Conservation (phyloP, 495 filamentous ascomycete genomes). For the Penicillium maclennaniae region DNA sequence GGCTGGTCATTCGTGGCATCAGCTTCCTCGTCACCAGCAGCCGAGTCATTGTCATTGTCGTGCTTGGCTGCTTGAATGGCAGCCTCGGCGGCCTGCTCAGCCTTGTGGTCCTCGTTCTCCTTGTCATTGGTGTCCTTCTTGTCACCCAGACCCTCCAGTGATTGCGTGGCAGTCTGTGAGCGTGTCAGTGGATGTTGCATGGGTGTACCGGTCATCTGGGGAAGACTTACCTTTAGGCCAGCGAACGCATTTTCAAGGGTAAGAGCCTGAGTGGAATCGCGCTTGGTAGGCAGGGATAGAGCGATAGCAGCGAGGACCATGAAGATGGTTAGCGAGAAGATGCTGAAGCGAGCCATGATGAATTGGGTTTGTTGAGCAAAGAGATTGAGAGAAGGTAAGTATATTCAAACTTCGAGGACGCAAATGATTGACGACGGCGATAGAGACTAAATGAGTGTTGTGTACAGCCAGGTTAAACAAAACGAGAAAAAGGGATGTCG, state of each 20-base stretch:
- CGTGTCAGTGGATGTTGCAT: background rate
- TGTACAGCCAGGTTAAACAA: background rate
- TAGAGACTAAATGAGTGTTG: slow-evolving; percentile 6
- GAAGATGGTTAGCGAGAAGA: slow-evolving; percentile 32
- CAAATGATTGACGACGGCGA: slow-evolving; percentile 14
- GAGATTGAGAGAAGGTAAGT: slow-evolving; percentile 6
- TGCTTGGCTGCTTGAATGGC: slow-evolving; percentile 3
- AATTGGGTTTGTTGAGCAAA: slow-evolving; percentile 8
- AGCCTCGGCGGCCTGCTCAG: background rate
- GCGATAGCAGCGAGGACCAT: slow-evolving; percentile 30
- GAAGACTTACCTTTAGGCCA: slow-evolving; percentile 18
- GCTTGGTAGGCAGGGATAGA: slow-evolving; percentile 32
- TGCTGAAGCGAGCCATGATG: slow-evolving; percentile 38
- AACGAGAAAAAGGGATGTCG: background rate
- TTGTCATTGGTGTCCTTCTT: slow-evolving; percentile 14
- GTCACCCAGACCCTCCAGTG: slow-evolving; percentile 13
- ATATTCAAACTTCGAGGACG: slow-evolving; percentile 8
- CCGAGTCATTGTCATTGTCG: slow-evolving; percentile 2
- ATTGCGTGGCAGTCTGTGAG: slow-evolving; percentile 15
- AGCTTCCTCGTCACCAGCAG: background rate
- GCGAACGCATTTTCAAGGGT: slow-evolving; percentile 14
- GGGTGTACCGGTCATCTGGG: background rate
- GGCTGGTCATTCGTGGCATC: slow-evolving; percentile 4
- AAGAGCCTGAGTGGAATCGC: slow-evolving; percentile 6
- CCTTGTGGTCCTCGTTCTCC: slow-evolving; percentile 8